Evolutionary conservation across 805 yeast species (phyloP), one percentile per base, ranked within the genome.

Genomic region (Suhomyces prunicola): DNA sequence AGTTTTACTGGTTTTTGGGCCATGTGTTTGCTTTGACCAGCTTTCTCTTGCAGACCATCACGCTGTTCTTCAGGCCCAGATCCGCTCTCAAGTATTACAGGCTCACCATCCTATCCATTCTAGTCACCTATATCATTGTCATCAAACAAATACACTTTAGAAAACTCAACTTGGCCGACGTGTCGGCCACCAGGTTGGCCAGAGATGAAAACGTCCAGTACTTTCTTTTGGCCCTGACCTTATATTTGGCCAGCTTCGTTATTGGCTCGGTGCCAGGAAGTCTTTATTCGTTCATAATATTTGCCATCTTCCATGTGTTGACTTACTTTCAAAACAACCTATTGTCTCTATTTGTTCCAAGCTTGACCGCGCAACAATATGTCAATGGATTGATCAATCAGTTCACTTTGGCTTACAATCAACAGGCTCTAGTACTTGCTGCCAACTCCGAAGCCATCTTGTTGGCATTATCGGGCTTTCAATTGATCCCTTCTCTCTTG

Each of bases 1-100:
- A 86, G 64, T 84, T 86, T 63, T 83, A 83, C 60, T 86, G 92
- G 92, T 86, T 80, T 58, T 50, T 84, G 26, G 86, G 88, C 15
- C 89, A 86, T 66, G 73, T 80, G 12, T 63, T 75, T 31, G 80
- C 84, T 2, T 57, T 82, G 2, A 58, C 66, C 50, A 79, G 70
- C 65, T 78, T 79, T 60, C 53, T 68, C 3, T 57, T 68, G 17
- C 74, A 72, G 60, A 66, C 72, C 44, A 50, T 79, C 36, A 71
- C 63, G 35, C 76, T 85, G 6, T 72, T 82, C 50, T 73, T 80
- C 59, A 60, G 66, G 23, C 63, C 69, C 15, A 65, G 70, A 7
- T 60, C 65, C 47, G 57, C 56, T 13, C 53, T 62, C 48, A 60
- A 55, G 40, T 70, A 60, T 54, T 73, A 72, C 53, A 57, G 65